Percentiles rank a stretch among this genome's conserved stretches.
Conservation (phyloP, 225 moss, liverwort and hornwort species). For the Antitrichia curtipendula region DNA sequence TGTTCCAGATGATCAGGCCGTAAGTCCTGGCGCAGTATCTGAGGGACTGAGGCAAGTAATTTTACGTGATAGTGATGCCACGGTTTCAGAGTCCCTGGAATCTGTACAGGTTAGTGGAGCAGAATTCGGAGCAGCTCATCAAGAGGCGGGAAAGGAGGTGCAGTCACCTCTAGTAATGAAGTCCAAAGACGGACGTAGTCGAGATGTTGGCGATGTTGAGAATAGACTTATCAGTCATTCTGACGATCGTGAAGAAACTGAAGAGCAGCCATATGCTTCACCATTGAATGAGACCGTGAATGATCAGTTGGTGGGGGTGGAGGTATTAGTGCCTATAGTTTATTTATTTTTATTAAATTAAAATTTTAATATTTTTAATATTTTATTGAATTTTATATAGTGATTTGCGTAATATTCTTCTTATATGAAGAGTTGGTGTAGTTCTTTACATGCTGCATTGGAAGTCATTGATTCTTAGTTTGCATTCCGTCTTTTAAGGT, state of each 20-base stretch:
- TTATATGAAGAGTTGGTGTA: neutral
- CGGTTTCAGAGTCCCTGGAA: slow-evolving; percentile 26
- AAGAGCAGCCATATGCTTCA: slow-evolving; percentile 9
- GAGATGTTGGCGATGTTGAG: neutral
- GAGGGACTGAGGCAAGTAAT: slow-evolving; percentile 1
- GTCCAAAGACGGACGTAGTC: neutral
- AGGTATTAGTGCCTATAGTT: slow-evolving; percentile 1
- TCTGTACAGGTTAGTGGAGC: slow-evolving; percentile 5
- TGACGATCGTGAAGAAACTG: slow-evolving; percentile 4
- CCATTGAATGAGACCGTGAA: neutral
- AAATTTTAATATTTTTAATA: neutral
- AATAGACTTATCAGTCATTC: neutral
- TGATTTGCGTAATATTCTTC: neutral
- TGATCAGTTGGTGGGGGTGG: slow-evolving; percentile 2
- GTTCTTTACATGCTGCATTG: neutral
- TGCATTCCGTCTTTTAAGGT: neutral
- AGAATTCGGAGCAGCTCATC: neutral
- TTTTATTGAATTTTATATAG: neutral
- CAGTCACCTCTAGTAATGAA: slow-evolving; percentile 10
- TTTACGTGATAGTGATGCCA: slow-evolving; percentile 14
- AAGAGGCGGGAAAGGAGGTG: slow-evolving; percentile 18
- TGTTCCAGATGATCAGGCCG: slow-evolving; percentile 1
- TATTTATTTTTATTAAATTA: neutral
- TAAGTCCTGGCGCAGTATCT: neutral
- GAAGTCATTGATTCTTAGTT: neutral